These are phyloP conservation scores for Kregervanrija fluxuum DNA, from an alignment of 805 yeast genomes.

Conservation along the genomic window DNA sequence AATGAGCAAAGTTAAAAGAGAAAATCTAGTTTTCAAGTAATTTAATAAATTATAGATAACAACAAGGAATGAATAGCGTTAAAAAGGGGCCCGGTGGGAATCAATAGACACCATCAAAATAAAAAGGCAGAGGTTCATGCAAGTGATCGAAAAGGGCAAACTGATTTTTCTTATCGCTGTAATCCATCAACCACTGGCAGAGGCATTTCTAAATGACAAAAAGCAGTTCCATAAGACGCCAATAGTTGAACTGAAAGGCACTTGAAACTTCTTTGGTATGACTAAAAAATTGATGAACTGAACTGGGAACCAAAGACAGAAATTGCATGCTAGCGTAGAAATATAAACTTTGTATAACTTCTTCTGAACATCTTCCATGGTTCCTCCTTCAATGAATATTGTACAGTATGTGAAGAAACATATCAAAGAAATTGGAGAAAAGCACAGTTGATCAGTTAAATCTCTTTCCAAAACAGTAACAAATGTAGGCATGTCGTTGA, in stretches of 20 bases:
- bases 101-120: too few relatives aligned
- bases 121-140: too few relatives aligned
- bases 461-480: constrained; percentile 83
- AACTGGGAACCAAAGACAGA: constrained; percentile 76
- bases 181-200: constrained; percentile 3
- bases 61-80: too few relatives aligned
- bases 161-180: too few relatives aligned
- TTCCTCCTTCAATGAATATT: constrained; percentile 69
- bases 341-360: constrained; percentile 64
- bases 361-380: constrained; percentile 49
- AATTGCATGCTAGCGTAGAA: constrained; percentile 59
- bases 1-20: too few relatives aligned
- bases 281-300: constrained; percentile 68
- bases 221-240: constrained; percentile 95
- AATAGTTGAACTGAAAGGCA: constrained; percentile 80
- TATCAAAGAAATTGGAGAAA: constrained; percentile 78
- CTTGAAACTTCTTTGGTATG: constrained; percentile 69
- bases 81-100: too few relatives aligned
- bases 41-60: too few relatives aligned
- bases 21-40: too few relatives aligned
- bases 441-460: constrained; percentile 81
- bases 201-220: constrained; percentile 70
- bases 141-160: too few relatives aligned
- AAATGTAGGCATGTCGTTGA: constrained; percentile 73
- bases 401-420: constrained; percentile 82